Evolutionary conservation across 2,329 filamentous ascomycete genomes (phyloP), one percentile per base, ranked within the genome.

Genomic region (Microthyrium microscopicum): DNA sequence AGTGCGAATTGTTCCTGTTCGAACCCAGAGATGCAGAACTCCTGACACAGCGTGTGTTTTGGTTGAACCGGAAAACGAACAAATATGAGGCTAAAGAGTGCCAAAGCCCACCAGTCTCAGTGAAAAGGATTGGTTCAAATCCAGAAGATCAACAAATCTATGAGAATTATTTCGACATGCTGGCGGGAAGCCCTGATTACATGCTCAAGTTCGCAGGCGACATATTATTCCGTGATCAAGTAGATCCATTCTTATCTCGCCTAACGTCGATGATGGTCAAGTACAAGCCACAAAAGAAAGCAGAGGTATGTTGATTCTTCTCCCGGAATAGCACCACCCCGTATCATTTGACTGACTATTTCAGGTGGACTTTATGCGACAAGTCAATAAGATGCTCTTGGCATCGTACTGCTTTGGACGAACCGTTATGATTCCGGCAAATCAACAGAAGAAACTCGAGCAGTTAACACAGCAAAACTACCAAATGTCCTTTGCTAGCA

Each of bases 381-480:
- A 60, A 34, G 53, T 63, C 31, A 50, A 58, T 33, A 56, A 59
- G 27, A 56, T 65, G 42, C 52, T 61, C 20, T 49, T 63, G 3
- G 52, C 57, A 29, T 64, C 60, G 1, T 62, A 58, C 42, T 63
- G 64, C 38, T 62, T 64, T 57, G 55, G 53, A 20, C 61, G 60
- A 40, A 58, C 60, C 4, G 44, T 64, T 20, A 60, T 54, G 24
- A 57, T 65, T 18, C 48, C 51, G 17, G 49, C 55, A 37, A 52
- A 48, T 18, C 53, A 57, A 17, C 41, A 41, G 13, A 37, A 44
- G 5, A 49, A 54, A 13, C 47, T 62, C n/a, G 44, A 45, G 17
- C 48, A 50, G 17, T 50, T 64, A 39, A 52, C n/a, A n/a, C n/a
- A n/a, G n/a, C n/a, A n/a, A 7, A 22, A 36, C 19, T 19, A 15